Evolutionary conservation across 2,329 filamentous ascomycete species (phyloP).

Genomic region (Thelonectria discophora): DNA sequence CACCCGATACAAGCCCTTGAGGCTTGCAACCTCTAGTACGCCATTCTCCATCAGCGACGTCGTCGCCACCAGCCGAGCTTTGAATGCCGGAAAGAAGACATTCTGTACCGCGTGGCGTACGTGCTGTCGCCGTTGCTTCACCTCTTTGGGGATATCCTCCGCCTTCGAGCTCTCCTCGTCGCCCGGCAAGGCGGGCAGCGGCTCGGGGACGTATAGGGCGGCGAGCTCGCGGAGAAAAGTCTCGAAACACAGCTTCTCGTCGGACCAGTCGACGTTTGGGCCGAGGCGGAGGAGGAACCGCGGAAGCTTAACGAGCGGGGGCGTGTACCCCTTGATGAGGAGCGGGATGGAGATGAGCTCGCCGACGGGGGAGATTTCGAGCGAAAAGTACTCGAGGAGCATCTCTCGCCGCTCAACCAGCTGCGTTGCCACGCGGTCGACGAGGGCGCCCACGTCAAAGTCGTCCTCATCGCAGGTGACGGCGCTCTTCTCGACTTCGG

Average conservation of each 20-base stretch:
- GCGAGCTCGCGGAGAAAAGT: constrained; percentile 88
- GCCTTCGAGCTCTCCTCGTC: constrained; percentile 45
- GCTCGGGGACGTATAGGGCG: constrained; percentile 89
- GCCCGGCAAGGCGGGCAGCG: constrained; percentile 66
- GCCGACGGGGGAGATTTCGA: constrained; percentile 82
- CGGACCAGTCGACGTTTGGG: constrained; percentile 85
- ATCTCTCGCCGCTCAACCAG: constrained; percentile 83
- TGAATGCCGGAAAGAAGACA: constrained; percentile 89
- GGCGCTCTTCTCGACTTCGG: constrained; percentile 70
- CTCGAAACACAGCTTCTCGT: constrained; percentile 86
- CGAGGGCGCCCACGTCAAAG: constrained; percentile 73
- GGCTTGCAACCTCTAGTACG: constrained; percentile 86
- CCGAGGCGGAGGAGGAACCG: constrained; percentile 88
- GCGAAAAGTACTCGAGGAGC: constrained; percentile 90
- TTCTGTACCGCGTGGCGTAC: constrained; percentile 83
- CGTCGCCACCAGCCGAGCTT: constrained; percentile 83
- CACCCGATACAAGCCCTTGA: constrained; percentile 92
- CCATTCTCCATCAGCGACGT: constrained; percentile 75
- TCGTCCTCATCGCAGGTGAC: constrained; percentile 56
- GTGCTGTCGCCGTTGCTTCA: constrained; percentile 70
- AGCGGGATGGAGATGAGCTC: constrained; percentile 83
- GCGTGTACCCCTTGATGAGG: constrained; percentile 87
- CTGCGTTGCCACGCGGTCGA: constrained; percentile 71
- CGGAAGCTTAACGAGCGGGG: constrained; percentile 85
- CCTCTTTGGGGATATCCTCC: constrained; percentile 56